Evolutionary conservation across 805 yeast genomes (phyloP), one percentile per base, ranked within the genome.

Genomic region (Komagataella populi): DNA sequence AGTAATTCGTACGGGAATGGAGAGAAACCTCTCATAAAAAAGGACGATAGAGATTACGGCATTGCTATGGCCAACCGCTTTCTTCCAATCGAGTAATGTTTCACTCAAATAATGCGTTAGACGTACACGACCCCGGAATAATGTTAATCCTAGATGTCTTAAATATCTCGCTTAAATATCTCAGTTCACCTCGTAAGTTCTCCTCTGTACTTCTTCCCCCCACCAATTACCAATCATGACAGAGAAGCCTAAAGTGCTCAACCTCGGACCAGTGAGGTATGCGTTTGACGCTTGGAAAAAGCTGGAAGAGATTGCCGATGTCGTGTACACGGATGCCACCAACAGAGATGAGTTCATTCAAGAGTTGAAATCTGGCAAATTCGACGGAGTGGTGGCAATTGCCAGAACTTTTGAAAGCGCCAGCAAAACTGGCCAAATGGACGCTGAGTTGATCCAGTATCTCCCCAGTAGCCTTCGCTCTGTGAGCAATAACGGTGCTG

Each of bases 281-380:
- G 90, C 88, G 47, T 76, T 74, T 44, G 69, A 74, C 36, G 84
- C 82, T 46, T 87, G 93, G 91, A 68, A 70, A n/a, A 69, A 73
- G 23, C 65, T 86, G 17, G 57, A 62, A 8, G 59, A 73, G 46
- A 59, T 73, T 5, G 76, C 73, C 4, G 73, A 78, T 48, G 70
- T 82, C n/a, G 60, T 81, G 18, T 63, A 72, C 39, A 55, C 72
- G 12, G 67, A 62, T n/a, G 70, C 74, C 3, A 60, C 66, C 3
- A 65, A 65, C 23, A 64, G 77, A 46, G 63, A 57, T 16, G 73
- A 74, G 58, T 71, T 75, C 57, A 53, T 73, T 23, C 45, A 57
- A 17, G 70, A 70, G 56, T 63, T 66, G 48, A 56, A 64, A 44
- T 55, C 63, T 1, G 70, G 70, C 30, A 67, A 68, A 50, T 70